Evolutionary conservation across 805 yeast genomes (phyloP).

Genomic region (Pichia heedii): DNA sequence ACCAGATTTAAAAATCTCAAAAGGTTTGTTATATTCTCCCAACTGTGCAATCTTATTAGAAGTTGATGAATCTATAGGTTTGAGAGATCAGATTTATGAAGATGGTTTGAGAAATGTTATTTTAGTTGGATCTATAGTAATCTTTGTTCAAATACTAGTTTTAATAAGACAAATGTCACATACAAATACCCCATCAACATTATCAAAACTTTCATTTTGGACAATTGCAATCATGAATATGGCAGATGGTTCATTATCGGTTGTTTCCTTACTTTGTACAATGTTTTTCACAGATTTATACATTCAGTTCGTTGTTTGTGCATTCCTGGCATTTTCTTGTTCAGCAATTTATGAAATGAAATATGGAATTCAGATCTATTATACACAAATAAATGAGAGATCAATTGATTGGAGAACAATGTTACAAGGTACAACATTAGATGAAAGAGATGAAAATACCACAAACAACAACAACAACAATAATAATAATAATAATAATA

Average conservation of each 20-base stretch:
- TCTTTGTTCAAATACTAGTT: constrained; percentile 46
- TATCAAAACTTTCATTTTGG: constrained; percentile 65
- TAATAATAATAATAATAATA: constrained; percentile 2
- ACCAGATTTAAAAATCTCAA: constrained; percentile 47
- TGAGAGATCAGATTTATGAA: constrained; percentile 42
- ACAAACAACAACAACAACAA: too few relatives aligned
- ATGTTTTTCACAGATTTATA: constrained; percentile 48
- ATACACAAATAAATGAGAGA: constrained; percentile 66
- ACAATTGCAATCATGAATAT: constrained; percentile 54
- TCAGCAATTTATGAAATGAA: constrained; percentile 71
- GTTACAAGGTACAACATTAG: constrained; percentile 49
- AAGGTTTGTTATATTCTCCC: constrained; percentile 71
- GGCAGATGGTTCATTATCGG: constrained; percentile 61
- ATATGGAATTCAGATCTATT: constrained; percentile 55
- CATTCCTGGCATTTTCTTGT: constrained; percentile 59
- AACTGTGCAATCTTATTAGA: constrained; percentile 66
- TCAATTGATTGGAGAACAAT: constrained; percentile 59
- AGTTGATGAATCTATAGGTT: constrained; percentile 37
- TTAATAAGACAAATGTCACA: constrained; percentile 61
- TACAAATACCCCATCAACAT: constrained; percentile 71
- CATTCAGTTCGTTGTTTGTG: constrained; percentile 58
- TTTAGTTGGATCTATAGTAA: constrained; percentile 35
- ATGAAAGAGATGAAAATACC: constrained; percentile 19
- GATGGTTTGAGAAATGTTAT: constrained; percentile 31
- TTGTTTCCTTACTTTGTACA: constrained; percentile 52